These are phyloP conservation scores for Acacia acuminata DNA, from an alignment of 306 rosid species.

Conservation along the genomic window DNA sequence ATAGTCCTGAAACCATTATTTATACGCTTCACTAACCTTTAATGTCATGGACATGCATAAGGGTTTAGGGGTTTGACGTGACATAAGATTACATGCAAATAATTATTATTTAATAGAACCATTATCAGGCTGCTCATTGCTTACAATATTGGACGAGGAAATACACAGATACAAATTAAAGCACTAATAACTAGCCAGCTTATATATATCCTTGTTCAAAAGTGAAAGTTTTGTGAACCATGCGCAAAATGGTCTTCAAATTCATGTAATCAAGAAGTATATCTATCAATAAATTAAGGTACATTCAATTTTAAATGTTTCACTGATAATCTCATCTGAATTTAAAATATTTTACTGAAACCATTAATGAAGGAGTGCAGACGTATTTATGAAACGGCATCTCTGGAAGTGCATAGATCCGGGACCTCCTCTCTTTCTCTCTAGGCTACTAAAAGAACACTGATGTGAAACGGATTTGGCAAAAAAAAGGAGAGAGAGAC, in stretches of 20 bases:
- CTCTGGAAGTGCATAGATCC: not conserved
- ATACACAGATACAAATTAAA: not conserved
- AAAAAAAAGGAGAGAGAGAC: too few species aligned
- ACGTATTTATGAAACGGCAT: slow-evolving; percentile 12
- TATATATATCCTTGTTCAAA: not conserved
- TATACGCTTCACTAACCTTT: not conserved
- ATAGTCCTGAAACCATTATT: not conserved
- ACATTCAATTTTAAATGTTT: not conserved
- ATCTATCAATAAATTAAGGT: not conserved
- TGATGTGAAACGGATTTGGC: too few species aligned
- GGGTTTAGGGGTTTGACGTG: not conserved
- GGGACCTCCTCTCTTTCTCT: not conserved
- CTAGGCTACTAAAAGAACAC: not conserved
- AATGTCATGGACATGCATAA: not conserved
- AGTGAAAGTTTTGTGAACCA: not conserved
- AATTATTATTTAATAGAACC: not conserved
- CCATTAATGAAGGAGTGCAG: slow-evolving; percentile 20
- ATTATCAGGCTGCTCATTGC: not conserved
- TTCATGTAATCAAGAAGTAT: not conserved
- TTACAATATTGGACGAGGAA: not conserved
- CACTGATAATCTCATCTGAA: not conserved
- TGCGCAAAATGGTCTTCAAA: not conserved
- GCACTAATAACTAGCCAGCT: not conserved
- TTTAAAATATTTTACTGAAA: not conserved
- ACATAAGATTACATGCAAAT: not conserved